phyloP scores from a whole-genome alignment of 208 protist species.

The Phytomonas francai region DNA sequence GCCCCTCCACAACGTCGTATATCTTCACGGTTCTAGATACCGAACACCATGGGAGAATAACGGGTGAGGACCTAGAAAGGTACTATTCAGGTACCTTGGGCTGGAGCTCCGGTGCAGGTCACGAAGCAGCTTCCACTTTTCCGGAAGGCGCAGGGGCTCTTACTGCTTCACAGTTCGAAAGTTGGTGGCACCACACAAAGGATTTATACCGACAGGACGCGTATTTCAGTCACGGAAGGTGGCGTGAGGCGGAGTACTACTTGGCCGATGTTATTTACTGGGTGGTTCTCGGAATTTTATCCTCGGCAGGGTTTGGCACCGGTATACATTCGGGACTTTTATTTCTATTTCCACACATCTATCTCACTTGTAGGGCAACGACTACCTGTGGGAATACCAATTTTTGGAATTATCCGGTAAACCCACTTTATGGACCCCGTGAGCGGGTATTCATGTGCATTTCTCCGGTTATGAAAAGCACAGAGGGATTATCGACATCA shows the following conservation, averaged over 20 bases:
- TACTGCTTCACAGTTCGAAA: constrained; percentile 25
- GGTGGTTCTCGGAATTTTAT: constrained; percentile 86
- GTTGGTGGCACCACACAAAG: constrained; percentile 44
- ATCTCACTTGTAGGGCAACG: constrained; percentile 79
- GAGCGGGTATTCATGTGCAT: constrained; percentile 66
- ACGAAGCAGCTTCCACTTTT: constrained; percentile 20
- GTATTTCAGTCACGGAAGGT: constrained; percentile 40
- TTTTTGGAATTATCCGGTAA: constrained; percentile 86
- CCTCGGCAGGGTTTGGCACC: constrained; percentile 89
- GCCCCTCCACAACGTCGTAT: neutral
- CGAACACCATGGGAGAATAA: constrained; percentile 43
- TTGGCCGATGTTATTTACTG: constrained; percentile 82
- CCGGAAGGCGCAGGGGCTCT: constrained; percentile 19
- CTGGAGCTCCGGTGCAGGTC: constrained; percentile 11
- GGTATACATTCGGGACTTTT: constrained; percentile 94
- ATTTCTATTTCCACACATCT: constrained; percentile 94
- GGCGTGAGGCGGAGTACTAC: constrained; percentile 75
- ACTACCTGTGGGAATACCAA: constrained; percentile 72
- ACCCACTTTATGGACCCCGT: constrained; percentile 73
- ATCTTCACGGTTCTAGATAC: constrained; percentile 43
- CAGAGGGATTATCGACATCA: constrained; percentile 9
- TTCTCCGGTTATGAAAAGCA: constrained; percentile 12
- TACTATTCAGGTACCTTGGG: constrained; percentile 46
- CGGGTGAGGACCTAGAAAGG: constrained; percentile 29
- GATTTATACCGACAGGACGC: constrained; percentile 26